Base-by-base conservation (phyloP, 768 basidiomycete genomes). In the Tulasnella sp. region DNA sequence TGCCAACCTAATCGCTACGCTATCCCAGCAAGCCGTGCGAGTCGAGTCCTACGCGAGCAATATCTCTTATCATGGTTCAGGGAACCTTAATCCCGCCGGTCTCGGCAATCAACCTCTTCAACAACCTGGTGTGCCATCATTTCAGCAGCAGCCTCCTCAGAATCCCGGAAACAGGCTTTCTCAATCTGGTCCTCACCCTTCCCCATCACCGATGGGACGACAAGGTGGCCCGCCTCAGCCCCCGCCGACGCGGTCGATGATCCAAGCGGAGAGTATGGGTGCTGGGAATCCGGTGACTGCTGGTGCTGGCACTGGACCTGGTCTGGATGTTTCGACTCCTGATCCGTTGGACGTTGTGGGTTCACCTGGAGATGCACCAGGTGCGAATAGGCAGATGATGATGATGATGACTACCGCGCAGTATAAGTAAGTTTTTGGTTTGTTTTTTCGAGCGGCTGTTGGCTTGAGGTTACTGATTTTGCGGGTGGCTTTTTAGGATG, bases 361-460 rank as follows among this genome's bases (percentile, higher is more conserved):
- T 8, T 3, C 29, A 4, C 52, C 71, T 72, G 72, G 42, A 34
- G 25, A 31, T 9, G 52, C 37, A 1, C 37, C 73, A 9, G 73
- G 73, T 54, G 45, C 73, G 58, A 64, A 64, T 54, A 15, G 73
- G 29, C 31, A 37, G 19, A 67, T 67, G 29, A 29, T 38, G n/a
- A n/a, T n/a, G n/a, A n/a, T n/a, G n/a, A 52, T 68, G 58, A 29
- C 17, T 5, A 2, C 40, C 22, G 68, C 38, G 40, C 75, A 76
- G 39, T 76, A 71, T 67, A 76, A 76, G 75, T 76, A 38, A 76
- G 75, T 38, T 25, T 36, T n/a, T n/a, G n/a, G n/a, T 49, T 58
- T n/a, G n/a, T n/a, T n/a, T n/a, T n/a, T n/a, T n/a, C n/a, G n/a
- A 12, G 7, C 25, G 68, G 4, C 12, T 58, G 5, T 5, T 6